Evolutionary conservation across 352 stramenopile species (phyloP), one percentile per base, ranked within the genome.

Genomic region (Pythium periplocum): DNA sequence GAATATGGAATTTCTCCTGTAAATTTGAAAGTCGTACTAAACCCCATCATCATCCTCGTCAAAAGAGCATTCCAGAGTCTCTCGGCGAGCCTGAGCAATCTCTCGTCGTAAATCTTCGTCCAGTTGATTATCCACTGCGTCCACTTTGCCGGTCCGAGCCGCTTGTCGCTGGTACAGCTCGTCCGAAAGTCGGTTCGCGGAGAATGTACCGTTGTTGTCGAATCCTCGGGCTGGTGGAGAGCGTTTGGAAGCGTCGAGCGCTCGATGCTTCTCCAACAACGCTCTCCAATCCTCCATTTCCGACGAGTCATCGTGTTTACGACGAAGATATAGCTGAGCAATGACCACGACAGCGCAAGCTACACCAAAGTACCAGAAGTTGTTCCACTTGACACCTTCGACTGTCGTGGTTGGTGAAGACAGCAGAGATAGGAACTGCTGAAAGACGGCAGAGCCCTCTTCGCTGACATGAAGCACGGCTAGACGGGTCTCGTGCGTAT

Each of bases 31-130:
- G 17, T 26, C 17, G 35, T 61, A 61, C 31, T 57, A 52, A 5
- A 54, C 52, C 2, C 61, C 58, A 7, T 11, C 30, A 4, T 64
- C 57, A 30, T 47, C 26, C 33, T 64, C 51, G 39, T 75, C 67
- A 40, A 73, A 77, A 6, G 64, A 51, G 45, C 58, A 71, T 43
- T 77, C 64, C 34, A 73, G 55, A 4, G 64, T 71, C 30, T 68
- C 59, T 7, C 59, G 53, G n/a, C 61, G 55, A 4, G 68, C 64
- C n/a, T 73, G 49, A 0, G 47, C 57, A 37, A 77, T 64, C 49
- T 68, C 71, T 17, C 48, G 42, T 30, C 62, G 62, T 3, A 73
- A 44, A 2, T 59, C 45, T 4, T 55, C 17, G 3, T 56, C 31
- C 26, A 59, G 17, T 26, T 26, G 17, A 26, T 26, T 26, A 26